phyloP scores from a whole-genome alignment of 1,284 basidiomycete species.

The Cystobasidium pallidum region DNA sequence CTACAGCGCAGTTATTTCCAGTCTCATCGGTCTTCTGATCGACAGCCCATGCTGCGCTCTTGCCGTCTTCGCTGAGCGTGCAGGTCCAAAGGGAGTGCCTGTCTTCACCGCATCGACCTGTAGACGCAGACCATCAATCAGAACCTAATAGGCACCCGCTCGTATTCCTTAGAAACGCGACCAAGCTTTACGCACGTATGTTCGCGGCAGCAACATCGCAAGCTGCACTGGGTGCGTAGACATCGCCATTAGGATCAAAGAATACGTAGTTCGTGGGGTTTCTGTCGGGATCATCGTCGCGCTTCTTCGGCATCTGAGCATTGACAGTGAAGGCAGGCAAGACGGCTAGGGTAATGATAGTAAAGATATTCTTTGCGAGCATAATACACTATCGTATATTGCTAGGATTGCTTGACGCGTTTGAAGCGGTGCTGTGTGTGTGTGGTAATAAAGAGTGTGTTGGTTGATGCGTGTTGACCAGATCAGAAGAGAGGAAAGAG shows the following conservation, averaged over 20 bases:
- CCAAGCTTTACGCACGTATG: background rate
- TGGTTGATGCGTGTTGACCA: background rate
- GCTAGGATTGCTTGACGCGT: background rate
- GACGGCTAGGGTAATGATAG: background rate
- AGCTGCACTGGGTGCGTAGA: background rate
- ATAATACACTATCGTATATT: background rate
- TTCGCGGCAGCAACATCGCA: background rate
- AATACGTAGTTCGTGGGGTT: constrained; percentile 9
- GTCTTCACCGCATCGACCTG: constrained; percentile 18
- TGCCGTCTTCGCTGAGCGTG: constrained; percentile 2
- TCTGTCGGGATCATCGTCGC: background rate
- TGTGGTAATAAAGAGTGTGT: background rate
- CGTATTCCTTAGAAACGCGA: too few species aligned
- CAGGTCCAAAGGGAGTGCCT: constrained; percentile 25
- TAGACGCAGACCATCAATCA: background rate
- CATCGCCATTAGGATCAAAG: constrained; percentile 8
- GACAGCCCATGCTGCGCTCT: background rate
- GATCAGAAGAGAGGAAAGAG: constrained; percentile 5
- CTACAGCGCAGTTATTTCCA: constrained; percentile 7
- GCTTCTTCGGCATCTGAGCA: background rate
- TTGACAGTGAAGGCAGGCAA: background rate
- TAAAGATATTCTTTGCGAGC: background rate
- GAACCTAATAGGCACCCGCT: too few species aligned
- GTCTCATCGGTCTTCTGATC: background rate
- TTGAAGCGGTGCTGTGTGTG: background rate